Percentiles rank a stretch among this genome's conserved stretches.
phyloP scores from a whole-genome alignment of 371 early-diverging fungal genomes.

The Batkoa obscura region DNA sequence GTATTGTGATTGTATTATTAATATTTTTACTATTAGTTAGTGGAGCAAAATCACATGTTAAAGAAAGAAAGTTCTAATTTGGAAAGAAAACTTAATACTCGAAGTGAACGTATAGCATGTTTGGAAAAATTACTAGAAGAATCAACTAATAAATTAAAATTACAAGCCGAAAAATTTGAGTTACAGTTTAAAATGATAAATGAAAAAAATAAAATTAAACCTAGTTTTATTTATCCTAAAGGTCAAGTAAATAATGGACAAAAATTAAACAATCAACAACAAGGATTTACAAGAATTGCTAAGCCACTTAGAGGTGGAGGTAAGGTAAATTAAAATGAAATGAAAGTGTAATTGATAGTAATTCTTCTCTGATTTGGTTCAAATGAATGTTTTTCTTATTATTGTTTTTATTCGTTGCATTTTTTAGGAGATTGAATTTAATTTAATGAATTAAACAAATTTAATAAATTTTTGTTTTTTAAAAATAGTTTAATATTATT shows the following conservation, averaged over 20 bases:
- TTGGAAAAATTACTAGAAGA: constrained; percentile 70
- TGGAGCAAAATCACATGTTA: constrained; percentile 77
- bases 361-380: too few relatives aligned
- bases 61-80: constrained; percentile 80
- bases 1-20: constrained; percentile 9
- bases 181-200: not conserved
- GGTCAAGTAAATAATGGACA: not conserved
- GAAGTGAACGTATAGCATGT: constrained; percentile 82
- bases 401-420: too few relatives aligned
- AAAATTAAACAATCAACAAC: constrained; percentile 15
- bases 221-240: not conserved
- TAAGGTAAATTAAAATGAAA: too few relatives aligned
- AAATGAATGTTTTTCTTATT: too few relatives aligned
- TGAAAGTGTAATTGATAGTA: too few relatives aligned
- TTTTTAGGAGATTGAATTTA: too few relatives aligned
- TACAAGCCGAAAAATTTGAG: constrained; percentile 50
- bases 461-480: too few relatives aligned
- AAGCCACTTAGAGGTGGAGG: constrained; percentile 69
- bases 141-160: constrained; percentile 41
- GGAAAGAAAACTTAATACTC: constrained; percentile 74
- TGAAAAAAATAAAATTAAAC: constrained; percentile 18
- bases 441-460: too few relatives aligned
- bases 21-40: constrained; percentile 81
- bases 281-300: constrained; percentile 54
- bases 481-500: too few relatives aligned